These are phyloP conservation scores for Penicillium argentinense DNA, from an alignment of 495 filamentous ascomycete genomes.

Conservation along the genomic window DNA sequence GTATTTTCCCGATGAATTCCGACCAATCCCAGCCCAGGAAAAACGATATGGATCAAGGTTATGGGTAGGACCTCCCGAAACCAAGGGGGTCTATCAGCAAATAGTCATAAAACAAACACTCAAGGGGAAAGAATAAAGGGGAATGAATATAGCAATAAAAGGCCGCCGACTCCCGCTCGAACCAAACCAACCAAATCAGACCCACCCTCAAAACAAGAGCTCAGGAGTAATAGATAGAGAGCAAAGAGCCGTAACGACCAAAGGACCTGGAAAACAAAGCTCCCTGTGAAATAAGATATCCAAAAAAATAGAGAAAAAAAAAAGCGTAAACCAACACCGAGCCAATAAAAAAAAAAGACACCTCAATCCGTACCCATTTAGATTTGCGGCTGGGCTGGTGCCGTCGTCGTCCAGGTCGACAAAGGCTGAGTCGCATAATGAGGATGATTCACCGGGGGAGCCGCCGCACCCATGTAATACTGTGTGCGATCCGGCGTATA, in stretches of 20 bases:
- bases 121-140: constrained; percentile 16
- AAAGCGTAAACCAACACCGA: constrained; percentile 13
- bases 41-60: too few species aligned
- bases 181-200: too few species aligned
- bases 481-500: constrained; percentile 29
- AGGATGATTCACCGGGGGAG: constrained; percentile 29
- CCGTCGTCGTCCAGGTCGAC: constrained; percentile 42
- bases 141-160: constrained; percentile 13
- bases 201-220: too few species aligned
- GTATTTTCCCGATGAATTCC: neutral
- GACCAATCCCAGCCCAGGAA: neutral
- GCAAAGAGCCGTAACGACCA: too few species aligned
- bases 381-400: constrained; percentile 46
- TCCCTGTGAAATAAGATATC: too few species aligned
- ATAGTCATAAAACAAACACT: constrained; percentile 17
- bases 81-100: constrained; percentile 1
- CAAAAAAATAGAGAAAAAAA: constrained; percentile 5
- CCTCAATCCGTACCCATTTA: too few species aligned
- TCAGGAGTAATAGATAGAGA: too few species aligned
- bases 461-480: constrained; percentile 38
- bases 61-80: neutral
- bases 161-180: too few species aligned
- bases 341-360: constrained; percentile 7
- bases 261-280: too few species aligned
- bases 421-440: constrained; percentile 38